phyloP scores from a whole-genome alignment of 192 early-diverging fungal genomes.

The Chytriomyces confervae region DNA sequence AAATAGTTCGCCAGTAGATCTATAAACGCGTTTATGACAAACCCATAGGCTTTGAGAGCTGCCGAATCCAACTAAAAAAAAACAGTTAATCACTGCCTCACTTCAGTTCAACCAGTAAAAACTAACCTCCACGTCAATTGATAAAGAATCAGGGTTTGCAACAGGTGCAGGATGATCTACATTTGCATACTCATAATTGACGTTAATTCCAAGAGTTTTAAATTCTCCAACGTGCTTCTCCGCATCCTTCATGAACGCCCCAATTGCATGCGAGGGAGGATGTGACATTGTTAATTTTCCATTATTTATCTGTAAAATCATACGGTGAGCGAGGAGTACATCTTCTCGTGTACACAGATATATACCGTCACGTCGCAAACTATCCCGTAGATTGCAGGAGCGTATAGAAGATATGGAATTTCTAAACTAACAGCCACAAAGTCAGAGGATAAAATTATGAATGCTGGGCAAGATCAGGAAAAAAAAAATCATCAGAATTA shows the following conservation, averaged over 20 bases:
- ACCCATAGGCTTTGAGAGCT: slow-evolving; percentile 69
- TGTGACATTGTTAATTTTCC: slow-evolving; percentile 53
- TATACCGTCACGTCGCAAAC: slow-evolving; percentile 9
- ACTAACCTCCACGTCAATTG: slow-evolving; percentile 37
- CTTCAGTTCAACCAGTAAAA: neutral
- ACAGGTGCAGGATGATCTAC: slow-evolving; percentile 1
- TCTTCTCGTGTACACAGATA: neutral
- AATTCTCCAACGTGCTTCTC: slow-evolving; percentile 55
- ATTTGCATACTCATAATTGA: slow-evolving; percentile 35
- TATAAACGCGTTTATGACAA: slow-evolving; percentile 68
- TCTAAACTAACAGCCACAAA: neutral
- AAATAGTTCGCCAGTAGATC: slow-evolving; percentile 77
- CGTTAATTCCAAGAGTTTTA: slow-evolving; percentile 32
- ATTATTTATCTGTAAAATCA: slow-evolving; percentile 1
- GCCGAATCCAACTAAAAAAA: slow-evolving; percentile 57
- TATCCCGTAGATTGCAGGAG: slow-evolving; percentile 7
- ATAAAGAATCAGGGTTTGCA: slow-evolving; percentile 32
- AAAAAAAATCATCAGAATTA: neutral
- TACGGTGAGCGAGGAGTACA: neutral
- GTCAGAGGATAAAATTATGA: neutral
- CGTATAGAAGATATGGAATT: slow-evolving; percentile 14
- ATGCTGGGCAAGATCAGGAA: slow-evolving; percentile 4
- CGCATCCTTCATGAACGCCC: slow-evolving; percentile 62
- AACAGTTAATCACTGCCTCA: too few species aligned
- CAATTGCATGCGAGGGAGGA: slow-evolving; percentile 68